Conservation (phyloP, 371 early-diverging fungal genomes). For the Rhizopus stolonifer region DNA sequence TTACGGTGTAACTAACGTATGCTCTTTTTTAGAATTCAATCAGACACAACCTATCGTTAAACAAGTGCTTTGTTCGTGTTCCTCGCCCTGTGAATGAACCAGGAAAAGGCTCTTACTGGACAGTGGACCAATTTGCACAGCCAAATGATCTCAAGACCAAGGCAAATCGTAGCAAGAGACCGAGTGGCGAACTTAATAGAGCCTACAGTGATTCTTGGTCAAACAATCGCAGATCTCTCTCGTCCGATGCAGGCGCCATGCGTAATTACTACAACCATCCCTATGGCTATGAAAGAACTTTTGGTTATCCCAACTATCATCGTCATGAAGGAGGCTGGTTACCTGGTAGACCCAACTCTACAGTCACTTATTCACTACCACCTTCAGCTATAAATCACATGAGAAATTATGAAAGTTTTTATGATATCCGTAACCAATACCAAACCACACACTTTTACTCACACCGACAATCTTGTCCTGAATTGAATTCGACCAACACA, state of each 20-base stretch:
- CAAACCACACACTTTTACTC: conserved; percentile 7
- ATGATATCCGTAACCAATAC: background rate
- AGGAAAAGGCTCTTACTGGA: conserved; percentile 98
- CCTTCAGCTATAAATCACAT: background rate
- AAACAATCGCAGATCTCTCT: conserved; percentile 20
- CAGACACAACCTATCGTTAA: conserved; percentile 96
- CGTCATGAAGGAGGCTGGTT: conserved; percentile 8
- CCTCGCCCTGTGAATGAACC: conserved; percentile 87
- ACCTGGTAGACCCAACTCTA: conserved; percentile 14
- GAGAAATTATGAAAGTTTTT: conserved; percentile 1
- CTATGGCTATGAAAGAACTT: conserved; percentile 9
- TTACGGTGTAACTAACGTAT: too few species aligned
- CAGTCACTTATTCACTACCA: conserved; percentile 19
- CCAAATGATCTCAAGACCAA: conserved; percentile 25
- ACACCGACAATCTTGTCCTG: conserved; percentile 28
- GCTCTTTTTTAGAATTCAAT: conserved; percentile 82
- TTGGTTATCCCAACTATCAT: conserved; percentile 14
- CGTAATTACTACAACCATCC: conserved; percentile 20
- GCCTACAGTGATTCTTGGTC: conserved; percentile 12
- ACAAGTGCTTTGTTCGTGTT: conserved; percentile 87
- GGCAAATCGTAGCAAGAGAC: conserved; percentile 20
- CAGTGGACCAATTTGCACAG: conserved; percentile 57
- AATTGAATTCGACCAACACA: background rate
- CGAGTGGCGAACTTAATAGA: conserved; percentile 14
- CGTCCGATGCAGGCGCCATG: conserved; percentile 22